Percentiles rank a stretch among this genome's conserved stretches.
These are phyloP conservation scores for Tillandsia fasciculata DNA, from an alignment of 176 grass and related monocot species.

Conservation along the genomic window DNA sequence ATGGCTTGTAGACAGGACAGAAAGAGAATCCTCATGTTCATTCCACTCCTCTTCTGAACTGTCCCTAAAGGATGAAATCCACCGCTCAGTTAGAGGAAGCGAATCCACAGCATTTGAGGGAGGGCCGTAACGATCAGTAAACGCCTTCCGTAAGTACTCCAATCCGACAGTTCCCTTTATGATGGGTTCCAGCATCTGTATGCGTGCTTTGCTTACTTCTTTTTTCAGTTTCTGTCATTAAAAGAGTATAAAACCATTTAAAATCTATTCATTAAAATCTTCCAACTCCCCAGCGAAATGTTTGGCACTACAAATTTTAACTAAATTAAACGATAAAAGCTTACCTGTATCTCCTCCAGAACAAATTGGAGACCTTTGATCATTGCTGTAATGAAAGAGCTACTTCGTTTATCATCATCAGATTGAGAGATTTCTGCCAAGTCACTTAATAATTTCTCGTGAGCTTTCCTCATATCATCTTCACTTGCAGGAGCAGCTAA, in stretches of 20 bases:
- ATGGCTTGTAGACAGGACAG: conserved; percentile 37
- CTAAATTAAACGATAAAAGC: background rate
- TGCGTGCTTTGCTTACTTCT: conserved; percentile 68
- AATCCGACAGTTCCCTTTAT: conserved; percentile 73
- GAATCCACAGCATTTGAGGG: conserved; percentile 32
- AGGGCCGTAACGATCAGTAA: conserved; percentile 51
- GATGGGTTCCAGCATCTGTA: conserved; percentile 68
- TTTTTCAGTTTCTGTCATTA: conserved; percentile 55
- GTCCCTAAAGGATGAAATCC: conserved; percentile 36
- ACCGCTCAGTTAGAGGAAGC: conserved; percentile 42
- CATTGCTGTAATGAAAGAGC: conserved; percentile 55
- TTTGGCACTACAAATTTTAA: too few relatives aligned
- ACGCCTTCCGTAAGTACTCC: conserved; percentile 89
- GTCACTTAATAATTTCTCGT: conserved; percentile 57
- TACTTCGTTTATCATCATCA: conserved; percentile 24
- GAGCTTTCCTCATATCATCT: conserved; percentile 58
- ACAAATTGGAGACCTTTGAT: conserved; percentile 78
- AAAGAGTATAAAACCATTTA: conserved; percentile 1
- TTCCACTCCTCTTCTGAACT: conserved; percentile 57
- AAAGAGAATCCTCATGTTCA: conserved; percentile 42
- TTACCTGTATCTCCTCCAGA: conserved; percentile 84
- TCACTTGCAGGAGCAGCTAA: conserved; percentile 69
- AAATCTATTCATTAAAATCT: background rate
- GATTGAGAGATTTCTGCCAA: conserved; percentile 47
- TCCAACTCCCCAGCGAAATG: background rate